Evolutionary conservation across 2,329 filamentous ascomycete genomes (phyloP), one percentile per base, ranked within the genome.

Genomic region (Lachnum nothofagi): DNA sequence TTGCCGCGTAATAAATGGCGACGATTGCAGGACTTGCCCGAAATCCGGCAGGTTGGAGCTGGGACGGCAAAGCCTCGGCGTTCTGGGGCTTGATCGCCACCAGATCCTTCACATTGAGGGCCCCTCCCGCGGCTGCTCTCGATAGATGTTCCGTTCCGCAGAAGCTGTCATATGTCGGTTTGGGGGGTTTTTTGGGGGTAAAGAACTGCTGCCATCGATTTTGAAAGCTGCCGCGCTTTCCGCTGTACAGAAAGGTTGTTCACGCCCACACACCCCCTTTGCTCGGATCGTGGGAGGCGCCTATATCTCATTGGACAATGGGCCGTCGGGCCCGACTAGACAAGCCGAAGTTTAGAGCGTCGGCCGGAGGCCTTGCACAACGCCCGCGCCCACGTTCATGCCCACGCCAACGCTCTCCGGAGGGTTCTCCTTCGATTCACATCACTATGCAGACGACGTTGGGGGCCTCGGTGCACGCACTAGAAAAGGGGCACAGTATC

Each of bases 301-400:
- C 1, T 17, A 9, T 4, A 24, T 12, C 10, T 41, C 19, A 53
- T 56, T 53, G 51, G 53, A 53, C 53, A 51, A 56, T 51, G 53
- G 52, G 40, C 39, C 40, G 33, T 35, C 49, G 53, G 53, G 46
- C 42, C 46, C 44, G 20, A 39, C 22, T 24, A 46, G 38, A 37
- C 25, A 39, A 37, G 12, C 34, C 27, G 16, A 24, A 44, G 23
- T 40, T 41, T n/a, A 39, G 39, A 24, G 34, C 17, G 10, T 17
- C 38, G 16, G 20, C 38, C 48, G 38, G 44, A 40, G 16, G 27
- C 38, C 38, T 27, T 31, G 44, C 31, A 40, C 20, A n/a, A n/a
- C n/a, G n/a, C n/a, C n/a, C n/a, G n/a, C 29, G 10, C 33, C 17
- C 42, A 31, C 16, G 3, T 9, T 8, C 19, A 37, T 17, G 16